A percentile compares a stretch with the other conserved stretches of the same genome.
Evolutionary conservation across 441 rosid genomes (phyloP).

Genomic region (Omphalea diandra): DNA sequence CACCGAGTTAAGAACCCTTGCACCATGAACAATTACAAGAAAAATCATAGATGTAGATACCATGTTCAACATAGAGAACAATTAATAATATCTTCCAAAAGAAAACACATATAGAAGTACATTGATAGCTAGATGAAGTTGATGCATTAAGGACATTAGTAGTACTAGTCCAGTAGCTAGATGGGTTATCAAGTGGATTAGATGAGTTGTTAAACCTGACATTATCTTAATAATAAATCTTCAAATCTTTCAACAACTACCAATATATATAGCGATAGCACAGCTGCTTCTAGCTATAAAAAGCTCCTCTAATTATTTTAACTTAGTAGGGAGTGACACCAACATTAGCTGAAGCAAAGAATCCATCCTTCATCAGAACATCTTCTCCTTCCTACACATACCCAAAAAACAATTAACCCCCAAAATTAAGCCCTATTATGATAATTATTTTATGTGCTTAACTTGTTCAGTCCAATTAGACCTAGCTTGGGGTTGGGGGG

Average conservation of each 20-base stretch:
- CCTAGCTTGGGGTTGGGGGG: too few relatives aligned
- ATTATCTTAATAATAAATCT: background rate
- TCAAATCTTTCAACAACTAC: background rate
- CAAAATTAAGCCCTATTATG: too few relatives aligned
- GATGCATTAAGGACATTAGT: conserved; percentile 9
- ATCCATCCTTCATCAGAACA: conserved; percentile 74
- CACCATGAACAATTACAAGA: too few relatives aligned
- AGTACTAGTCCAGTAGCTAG: too few relatives aligned
- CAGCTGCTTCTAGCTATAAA: too few relatives aligned
- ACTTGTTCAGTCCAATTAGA: too few relatives aligned
- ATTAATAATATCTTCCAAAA: background rate
- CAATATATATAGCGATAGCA: background rate
- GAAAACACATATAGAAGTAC: background rate
- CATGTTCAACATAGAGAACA: too few relatives aligned
- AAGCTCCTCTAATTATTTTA: background rate
- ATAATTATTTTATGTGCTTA: too few relatives aligned
- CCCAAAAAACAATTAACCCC: background rate
- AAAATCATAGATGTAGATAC: too few relatives aligned
- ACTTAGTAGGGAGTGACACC: conserved; percentile 70
- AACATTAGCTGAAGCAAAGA: conserved; percentile 61
- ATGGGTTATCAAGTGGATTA: conserved; percentile 14
- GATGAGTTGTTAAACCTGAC: conserved; percentile 5
- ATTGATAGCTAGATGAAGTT: background rate
- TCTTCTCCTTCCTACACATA: conserved; percentile 71
- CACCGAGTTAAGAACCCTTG: too few relatives aligned